Evolutionary conservation across 2,329 filamentous ascomycete species (phyloP).

Genomic region (Ambrosiella xylebori): DNA sequence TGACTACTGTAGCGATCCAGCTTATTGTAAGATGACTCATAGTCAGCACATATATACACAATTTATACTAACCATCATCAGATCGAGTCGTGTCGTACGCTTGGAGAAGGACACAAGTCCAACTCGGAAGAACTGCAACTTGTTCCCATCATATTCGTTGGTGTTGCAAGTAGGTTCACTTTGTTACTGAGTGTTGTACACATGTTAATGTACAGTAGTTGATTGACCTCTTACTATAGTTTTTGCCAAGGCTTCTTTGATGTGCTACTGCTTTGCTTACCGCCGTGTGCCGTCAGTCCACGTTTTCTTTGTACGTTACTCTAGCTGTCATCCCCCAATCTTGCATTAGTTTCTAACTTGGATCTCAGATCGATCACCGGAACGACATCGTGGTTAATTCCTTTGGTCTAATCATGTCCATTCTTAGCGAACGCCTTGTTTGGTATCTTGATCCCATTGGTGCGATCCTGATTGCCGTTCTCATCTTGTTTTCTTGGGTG

Average conservation of each 20-base stretch:
- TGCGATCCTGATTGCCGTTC: conserved; percentile 40
- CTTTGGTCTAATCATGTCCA: conserved; percentile 38
- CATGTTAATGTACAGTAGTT: background rate
- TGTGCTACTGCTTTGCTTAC: conserved; percentile 36
- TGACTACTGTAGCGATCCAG: conserved; percentile 49
- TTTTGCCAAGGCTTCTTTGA: conserved; percentile 32
- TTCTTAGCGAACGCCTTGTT: conserved; percentile 32
- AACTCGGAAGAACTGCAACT: conserved; percentile 30
- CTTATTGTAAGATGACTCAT: conserved; percentile 28
- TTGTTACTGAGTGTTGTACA: background rate
- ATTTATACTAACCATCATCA: conserved; percentile 12
- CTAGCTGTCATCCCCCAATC: background rate
- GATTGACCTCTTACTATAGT: conserved; percentile 20
- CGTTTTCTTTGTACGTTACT: conserved; percentile 31
- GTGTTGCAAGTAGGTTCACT: conserved; percentile 30
- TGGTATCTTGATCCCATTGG: conserved; percentile 47
- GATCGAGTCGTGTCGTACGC: conserved; percentile 37
- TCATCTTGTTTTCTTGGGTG: conserved; percentile 45
- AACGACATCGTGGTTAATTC: conserved; percentile 39
- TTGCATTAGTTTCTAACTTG: conserved; percentile 8
- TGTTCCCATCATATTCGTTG: conserved; percentile 37
- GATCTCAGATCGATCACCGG: conserved; percentile 32
- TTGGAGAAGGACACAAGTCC: conserved; percentile 25
- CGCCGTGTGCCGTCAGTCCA: conserved; percentile 36
- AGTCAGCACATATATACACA: no score